A percentile compares a stretch with the other conserved stretches of the same genome.
phyloP scores from a whole-genome alignment of 2,329 filamentous ascomycete species.

The Colletotrichum tabaci region DNA sequence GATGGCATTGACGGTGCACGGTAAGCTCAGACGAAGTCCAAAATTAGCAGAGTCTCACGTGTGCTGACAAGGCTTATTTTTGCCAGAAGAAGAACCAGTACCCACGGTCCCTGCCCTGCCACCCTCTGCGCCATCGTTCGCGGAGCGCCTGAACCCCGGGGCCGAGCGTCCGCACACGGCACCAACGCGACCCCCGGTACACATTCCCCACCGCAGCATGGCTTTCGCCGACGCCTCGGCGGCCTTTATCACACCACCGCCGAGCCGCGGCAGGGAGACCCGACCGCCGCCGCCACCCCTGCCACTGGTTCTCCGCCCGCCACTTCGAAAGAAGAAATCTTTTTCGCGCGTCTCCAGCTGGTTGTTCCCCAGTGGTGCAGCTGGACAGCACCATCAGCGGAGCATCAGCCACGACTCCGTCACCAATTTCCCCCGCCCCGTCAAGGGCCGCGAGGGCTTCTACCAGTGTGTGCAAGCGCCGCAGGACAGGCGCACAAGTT shows the following conservation, averaged over 20 bases:
- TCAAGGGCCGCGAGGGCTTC: slow-evolving; percentile 68
- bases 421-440: slow-evolving; percentile 69
- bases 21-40: slow-evolving; percentile 29
- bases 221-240: slow-evolving; percentile 51
- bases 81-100: slow-evolving; percentile 64
- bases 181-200: slow-evolving; percentile 52
- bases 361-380: slow-evolving; percentile 63
- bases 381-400: slow-evolving; percentile 53
- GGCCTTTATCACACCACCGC: slow-evolving; percentile 49
- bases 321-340: slow-evolving; percentile 76
- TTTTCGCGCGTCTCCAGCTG: slow-evolving; percentile 74
- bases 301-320: slow-evolving; percentile 71
- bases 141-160: slow-evolving; percentile 65
- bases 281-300: slow-evolving; percentile 68
- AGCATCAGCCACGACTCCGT: slow-evolving; percentile 64
- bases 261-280: slow-evolving; percentile 50
- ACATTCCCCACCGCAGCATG: slow-evolving; percentile 51
- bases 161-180: slow-evolving; percentile 54
- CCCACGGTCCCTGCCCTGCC: slow-evolving; percentile 72
- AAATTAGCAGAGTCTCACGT: slow-evolving; percentile 21
- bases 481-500: slow-evolving; percentile 55
- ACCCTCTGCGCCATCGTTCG: slow-evolving; percentile 70
- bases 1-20: slow-evolving; percentile 45
- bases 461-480: slow-evolving; percentile 68
- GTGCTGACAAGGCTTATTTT: slow-evolving; percentile 34